Evolutionary conservation across 805 yeast genomes (phyloP).

Genomic region (Zygoascus flipseniorum): DNA sequence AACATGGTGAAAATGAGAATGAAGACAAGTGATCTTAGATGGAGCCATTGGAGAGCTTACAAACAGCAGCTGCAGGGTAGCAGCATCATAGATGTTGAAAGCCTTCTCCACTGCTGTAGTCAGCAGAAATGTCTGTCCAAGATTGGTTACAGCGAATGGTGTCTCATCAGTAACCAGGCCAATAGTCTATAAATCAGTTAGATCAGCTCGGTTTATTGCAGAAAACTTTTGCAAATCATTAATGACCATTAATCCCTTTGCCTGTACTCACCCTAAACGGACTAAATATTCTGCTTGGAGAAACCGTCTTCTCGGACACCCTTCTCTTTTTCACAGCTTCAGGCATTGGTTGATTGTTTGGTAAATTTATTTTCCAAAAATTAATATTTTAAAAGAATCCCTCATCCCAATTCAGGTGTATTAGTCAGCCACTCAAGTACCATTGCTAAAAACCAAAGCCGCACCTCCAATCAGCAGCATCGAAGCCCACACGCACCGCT

Average conservation of each 20-base stretch:
- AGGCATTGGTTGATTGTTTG: not conserved
- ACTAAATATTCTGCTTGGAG: conserved; percentile 56
- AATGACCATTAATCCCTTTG: not conserved
- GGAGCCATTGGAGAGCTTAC: conserved; percentile 76
- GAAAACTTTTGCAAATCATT: not conserved
- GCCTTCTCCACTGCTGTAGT: conserved; percentile 85
- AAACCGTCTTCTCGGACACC: conserved; percentile 1
- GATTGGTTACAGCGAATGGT: conserved; percentile 82
- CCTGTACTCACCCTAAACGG: conserved; percentile 58
- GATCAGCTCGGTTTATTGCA: not conserved
- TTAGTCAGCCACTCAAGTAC: too few relatives aligned
- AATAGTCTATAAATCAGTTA: conserved; percentile 30
- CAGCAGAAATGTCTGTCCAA: conserved; percentile 80
- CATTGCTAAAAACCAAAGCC: too few relatives aligned
- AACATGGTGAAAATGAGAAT: conserved; percentile 77
- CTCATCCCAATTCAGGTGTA: too few relatives aligned
- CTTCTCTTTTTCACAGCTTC: not conserved
- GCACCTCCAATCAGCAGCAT: not conserved
- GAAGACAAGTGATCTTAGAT: conserved; percentile 56
- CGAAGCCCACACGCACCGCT: not conserved
- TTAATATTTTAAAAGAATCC: too few relatives aligned
- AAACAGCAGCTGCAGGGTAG: conserved; percentile 74
- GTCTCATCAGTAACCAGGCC: conserved; percentile 83
- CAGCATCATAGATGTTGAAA: conserved; percentile 86
- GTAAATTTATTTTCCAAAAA: not conserved